A percentile compares a stretch with the other conserved stretches of the same genome.
phyloP scores from a whole-genome alignment of 1,284 basidiomycete species.

The Sanghuangporus baumii region DNA sequence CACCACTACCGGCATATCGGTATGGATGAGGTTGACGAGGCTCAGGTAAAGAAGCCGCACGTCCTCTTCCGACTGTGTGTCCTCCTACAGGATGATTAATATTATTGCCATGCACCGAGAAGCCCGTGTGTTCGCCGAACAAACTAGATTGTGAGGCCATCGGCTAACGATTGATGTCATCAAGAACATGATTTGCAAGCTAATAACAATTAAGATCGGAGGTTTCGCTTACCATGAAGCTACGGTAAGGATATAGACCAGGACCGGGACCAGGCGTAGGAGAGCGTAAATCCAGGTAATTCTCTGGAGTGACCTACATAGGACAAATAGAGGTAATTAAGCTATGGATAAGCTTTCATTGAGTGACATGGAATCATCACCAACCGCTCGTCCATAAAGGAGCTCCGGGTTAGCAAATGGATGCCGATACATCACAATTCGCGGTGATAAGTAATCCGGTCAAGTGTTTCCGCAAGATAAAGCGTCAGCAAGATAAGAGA shows the following conservation, averaged over 20 bases:
- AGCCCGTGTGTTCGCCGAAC: background rate
- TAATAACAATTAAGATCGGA: background rate
- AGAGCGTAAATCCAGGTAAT: background rate
- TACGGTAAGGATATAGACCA: background rate
- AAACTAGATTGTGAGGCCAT: conserved; percentile 14
- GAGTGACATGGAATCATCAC: background rate
- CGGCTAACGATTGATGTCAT: background rate
- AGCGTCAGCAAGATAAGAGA: background rate
- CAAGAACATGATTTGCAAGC: background rate
- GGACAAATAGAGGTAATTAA: background rate
- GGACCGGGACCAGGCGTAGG: background rate
- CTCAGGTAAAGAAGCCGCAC: background rate
- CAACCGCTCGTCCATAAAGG: conserved; percentile 3
- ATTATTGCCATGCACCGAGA: background rate
- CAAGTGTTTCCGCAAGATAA: background rate
- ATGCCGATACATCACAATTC: conserved; percentile 14
- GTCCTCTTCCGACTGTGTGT: background rate
- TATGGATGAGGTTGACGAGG: background rate
- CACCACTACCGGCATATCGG: background rate
- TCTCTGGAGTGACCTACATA: background rate
- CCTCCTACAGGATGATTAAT: background rate
- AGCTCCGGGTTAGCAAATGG: conserved; percentile 17
- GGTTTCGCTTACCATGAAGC: conserved; percentile 5
- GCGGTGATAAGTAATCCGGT: background rate
- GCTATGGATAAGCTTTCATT: background rate